Conservation (phyloP, 345 rosid species). For the Syzygium oleosum region DNA sequence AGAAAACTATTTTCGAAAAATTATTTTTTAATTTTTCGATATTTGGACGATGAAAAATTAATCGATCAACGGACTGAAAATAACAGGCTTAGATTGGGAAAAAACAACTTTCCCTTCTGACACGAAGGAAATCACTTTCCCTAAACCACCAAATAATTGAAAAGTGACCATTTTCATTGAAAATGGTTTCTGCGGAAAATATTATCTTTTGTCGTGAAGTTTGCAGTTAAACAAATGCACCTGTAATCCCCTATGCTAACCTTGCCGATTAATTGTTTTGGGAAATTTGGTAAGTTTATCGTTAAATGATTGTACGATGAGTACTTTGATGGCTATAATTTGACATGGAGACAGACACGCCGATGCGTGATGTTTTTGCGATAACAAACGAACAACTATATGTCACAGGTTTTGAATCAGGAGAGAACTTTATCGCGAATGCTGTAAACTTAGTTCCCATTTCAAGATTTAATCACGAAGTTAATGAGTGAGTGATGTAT, state of each 20-base stretch:
- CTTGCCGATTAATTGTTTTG: background rate
- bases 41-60: accelerated
- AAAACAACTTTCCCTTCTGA: background rate
- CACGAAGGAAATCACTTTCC: background rate
- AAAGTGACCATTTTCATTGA: too few species aligned
- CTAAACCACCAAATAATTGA: too few species aligned
- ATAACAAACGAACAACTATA: too few species aligned
- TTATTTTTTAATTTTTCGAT: background rate
- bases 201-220: background rate
- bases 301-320: background rate
- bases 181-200: too few species aligned
- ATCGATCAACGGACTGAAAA: background rate
- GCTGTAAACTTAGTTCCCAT: background rate
- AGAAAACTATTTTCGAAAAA: too few species aligned
- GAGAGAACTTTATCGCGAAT: background rate
- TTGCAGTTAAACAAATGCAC: background rate
- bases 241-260: accelerated
- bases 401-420: background rate
- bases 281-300: background rate
- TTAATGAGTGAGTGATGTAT: background rate
- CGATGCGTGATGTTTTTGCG: too few species aligned
- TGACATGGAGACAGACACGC: too few species aligned
- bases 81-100: background rate
- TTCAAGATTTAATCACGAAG: background rate
- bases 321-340: too few species aligned